These are phyloP conservation scores for Scleroderma bovista DNA, from an alignment of 768 basidiomycete species.

Conservation along the genomic window DNA sequence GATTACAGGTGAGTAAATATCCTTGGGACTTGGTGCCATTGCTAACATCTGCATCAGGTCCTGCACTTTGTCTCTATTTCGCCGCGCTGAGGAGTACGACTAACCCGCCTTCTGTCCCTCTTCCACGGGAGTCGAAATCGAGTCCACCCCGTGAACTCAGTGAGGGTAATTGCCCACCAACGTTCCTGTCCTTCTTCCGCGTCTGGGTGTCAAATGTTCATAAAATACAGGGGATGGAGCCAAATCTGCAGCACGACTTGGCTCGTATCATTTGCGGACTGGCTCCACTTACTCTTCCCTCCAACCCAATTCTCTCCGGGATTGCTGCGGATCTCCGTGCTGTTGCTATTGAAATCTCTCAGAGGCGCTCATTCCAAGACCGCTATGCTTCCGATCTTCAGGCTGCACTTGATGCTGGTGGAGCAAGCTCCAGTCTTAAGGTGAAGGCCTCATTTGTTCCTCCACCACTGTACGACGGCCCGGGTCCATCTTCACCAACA, in stretches of 20 bases:
- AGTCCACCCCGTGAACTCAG: constrained; percentile 54
- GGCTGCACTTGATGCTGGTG: constrained; percentile 68
- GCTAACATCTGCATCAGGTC: constrained; percentile 43
- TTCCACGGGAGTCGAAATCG: constrained; percentile 53
- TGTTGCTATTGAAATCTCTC: constrained; percentile 83
- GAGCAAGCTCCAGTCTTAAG: constrained; percentile 28
- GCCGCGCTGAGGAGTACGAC: constrained; percentile 74
- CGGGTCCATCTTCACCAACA: constrained; percentile 10
- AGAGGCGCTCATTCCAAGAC: constrained; percentile 78
- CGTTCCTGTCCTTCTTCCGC: constrained; percentile 62
- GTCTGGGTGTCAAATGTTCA: constrained; percentile 71
- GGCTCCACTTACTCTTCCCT: constrained; percentile 34
- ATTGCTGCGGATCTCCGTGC: constrained; percentile 80
- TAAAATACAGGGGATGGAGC: constrained; percentile 52
- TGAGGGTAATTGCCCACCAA: constrained; percentile 58
- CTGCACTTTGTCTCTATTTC: constrained; percentile 80
- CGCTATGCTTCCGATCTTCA: constrained; percentile 71
- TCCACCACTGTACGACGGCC: constrained; percentile 56
- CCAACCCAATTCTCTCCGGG: constrained; percentile 41
- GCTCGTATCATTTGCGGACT: constrained; percentile 75
- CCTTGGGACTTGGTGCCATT: not conserved
- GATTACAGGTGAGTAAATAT: constrained; percentile 61
- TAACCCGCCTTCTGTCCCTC: constrained; percentile 72
- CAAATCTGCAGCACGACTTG: constrained; percentile 74
- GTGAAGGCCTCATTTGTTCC: constrained; percentile 62